Base-by-base conservation (phyloP, 768 basidiomycete genomes). In the Podaxis carcinomalis region DNA sequence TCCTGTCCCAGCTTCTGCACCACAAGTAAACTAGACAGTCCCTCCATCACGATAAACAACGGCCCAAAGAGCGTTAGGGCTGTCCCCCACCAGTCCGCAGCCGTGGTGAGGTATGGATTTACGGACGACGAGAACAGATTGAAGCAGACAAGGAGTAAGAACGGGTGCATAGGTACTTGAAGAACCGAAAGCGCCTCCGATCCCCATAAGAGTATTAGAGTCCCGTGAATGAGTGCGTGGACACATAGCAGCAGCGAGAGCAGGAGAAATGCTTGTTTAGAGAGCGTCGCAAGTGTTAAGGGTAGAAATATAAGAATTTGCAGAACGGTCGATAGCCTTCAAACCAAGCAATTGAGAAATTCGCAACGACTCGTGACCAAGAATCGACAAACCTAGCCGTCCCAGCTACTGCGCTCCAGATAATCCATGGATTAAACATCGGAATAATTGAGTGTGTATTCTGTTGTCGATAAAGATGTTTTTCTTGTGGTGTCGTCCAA, bases 291-390 rank as follows among this genome's bases (percentile, higher is more conserved):
- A 62, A 94, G 80, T 16, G 92, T 94, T 62, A 94, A 78, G 1
- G 92, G 92, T 53, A 94, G 83, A 72, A 88, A 94, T 32, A 93
- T 80, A 51, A 94, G 77, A 65, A 94, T 91, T 70, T 93, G 92
- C 36, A 89, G 68, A 62, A 83, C 89, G 46, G 90, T 93, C 9
- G 87, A 88, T 58, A 92, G 75, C 68, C 91, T 90, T 70, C 32
- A 56, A 9, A 62, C 19, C 27, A 59, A 59, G 27, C 59, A 7
- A 44, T 55, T 27, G 39, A 32, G 53, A 53, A 11, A 62, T 51
- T 27, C 36, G 14, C 44, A 55, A 57, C 16, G 36, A 28, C 11
- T 32, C 62, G 14, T 14, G 50, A 47, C 50, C 2, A 39, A 21
- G 16, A 21, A 39, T 35, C 56, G 46, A 16, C 67, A n/a, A 57